These are phyloP conservation scores for Catunica adiposa DNA, from an alignment of 2,329 filamentous ascomycete genomes.

Conservation along the genomic window DNA sequence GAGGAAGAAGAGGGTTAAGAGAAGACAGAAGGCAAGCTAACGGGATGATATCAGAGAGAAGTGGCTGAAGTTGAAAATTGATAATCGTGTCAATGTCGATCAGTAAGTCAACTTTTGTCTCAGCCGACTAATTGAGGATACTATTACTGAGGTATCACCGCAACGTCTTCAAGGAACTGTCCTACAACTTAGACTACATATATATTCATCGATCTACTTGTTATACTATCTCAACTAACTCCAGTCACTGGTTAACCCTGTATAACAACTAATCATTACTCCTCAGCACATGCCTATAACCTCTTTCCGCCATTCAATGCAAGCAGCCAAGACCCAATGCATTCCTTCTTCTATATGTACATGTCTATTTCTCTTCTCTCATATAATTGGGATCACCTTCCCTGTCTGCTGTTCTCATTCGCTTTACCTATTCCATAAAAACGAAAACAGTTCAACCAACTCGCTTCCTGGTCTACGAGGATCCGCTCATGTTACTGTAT, in stretches of 20 bases:
- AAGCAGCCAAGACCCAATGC: not conserved
- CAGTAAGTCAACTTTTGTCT: too few species aligned
- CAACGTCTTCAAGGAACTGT: too few species aligned
- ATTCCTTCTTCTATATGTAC: not conserved
- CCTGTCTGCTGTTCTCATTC: not conserved
- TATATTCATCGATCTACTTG: not conserved
- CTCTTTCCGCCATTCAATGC: not conserved
- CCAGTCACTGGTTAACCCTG: not conserved
- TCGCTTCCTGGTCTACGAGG: too few species aligned
- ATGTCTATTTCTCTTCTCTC: not conserved
- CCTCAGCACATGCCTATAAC: not conserved
- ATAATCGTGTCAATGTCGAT: too few species aligned
- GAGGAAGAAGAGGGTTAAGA: not conserved
- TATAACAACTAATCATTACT: not conserved
- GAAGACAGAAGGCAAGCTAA: too few species aligned
- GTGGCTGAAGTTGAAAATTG: too few species aligned
- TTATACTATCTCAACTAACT: not conserved
- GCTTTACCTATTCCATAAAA: too few species aligned
- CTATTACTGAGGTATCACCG: too few species aligned
- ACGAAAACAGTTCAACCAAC: too few species aligned
- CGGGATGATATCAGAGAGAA: too few species aligned
- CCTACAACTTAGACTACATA: not conserved
- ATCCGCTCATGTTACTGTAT: too few species aligned
- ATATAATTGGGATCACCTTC: not conserved
- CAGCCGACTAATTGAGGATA: too few species aligned